These are phyloP conservation scores for Aspergillus jensenii DNA, from an alignment of 2,329 filamentous ascomycete species.

Conservation along the genomic window DNA sequence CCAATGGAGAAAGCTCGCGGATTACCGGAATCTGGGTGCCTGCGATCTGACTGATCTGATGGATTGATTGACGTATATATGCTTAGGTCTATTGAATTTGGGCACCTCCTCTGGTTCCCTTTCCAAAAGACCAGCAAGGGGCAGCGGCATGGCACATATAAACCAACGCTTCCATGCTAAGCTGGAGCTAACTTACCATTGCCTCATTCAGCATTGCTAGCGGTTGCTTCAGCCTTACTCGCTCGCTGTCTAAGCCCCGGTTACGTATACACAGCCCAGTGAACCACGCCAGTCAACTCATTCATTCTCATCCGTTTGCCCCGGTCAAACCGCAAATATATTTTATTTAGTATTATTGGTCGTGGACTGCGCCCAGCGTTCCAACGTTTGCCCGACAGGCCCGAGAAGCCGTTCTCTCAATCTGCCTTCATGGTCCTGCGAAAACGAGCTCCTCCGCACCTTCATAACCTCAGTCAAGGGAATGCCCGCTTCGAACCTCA, in stretches of 20 bases:
- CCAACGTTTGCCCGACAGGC: constrained; percentile 11
- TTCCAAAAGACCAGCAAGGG: neutral
- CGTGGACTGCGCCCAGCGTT: constrained; percentile 14
- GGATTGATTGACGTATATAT: constrained; percentile 9
- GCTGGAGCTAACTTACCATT: neutral
- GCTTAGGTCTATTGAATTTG: neutral
- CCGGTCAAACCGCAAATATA: neutral
- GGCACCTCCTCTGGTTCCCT: neutral
- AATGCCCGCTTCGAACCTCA: constrained; percentile 30
- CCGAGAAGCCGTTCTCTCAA: constrained; percentile 3
- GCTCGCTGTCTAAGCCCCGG: constrained; percentile 9
- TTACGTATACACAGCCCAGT: constrained; percentile 17
- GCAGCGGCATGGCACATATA: constrained; percentile 13
- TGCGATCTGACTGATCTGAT: constrained; percentile 7
- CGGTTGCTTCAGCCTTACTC: constrained; percentile 1
- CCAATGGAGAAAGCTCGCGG: neutral
- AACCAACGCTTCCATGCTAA: constrained; percentile 1
- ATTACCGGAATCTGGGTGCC: constrained; percentile 20
- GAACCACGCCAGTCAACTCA: constrained; percentile 12
- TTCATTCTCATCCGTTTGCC: constrained; percentile 3
- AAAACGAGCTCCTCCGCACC: constrained; percentile 38
- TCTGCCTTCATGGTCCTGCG: constrained; percentile 40
- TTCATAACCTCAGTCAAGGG: constrained; percentile 33
- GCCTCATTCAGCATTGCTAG: constrained; percentile 5
- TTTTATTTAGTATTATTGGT: constrained; percentile 11